A percentile compares a stretch with the other conserved stretches of the same genome.
Evolutionary conservation across 352 stramenopile genomes (phyloP).

Genomic region (Pythium angustatum): DNA sequence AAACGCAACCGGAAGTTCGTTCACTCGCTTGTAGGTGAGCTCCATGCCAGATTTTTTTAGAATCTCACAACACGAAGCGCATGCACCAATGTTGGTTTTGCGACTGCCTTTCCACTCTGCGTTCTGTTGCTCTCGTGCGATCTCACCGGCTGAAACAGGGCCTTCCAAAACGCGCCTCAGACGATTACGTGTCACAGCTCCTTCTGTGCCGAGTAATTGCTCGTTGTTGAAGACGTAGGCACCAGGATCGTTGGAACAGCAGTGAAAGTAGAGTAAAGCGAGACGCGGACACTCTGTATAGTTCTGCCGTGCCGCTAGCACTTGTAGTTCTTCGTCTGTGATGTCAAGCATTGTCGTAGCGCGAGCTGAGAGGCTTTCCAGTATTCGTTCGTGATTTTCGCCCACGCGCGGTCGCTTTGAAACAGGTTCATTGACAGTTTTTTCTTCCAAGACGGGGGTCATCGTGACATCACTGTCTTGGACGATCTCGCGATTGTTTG

Average conservation of each 20-base stretch:
- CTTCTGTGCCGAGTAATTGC: neutral
- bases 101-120: too few relatives aligned
- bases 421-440: too few relatives aligned
- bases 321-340: neutral
- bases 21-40: too few relatives aligned
- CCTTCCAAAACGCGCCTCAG: neutral
- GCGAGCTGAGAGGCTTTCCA: too few relatives aligned
- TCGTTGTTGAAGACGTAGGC: constrained; percentile 2
- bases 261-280: neutral
- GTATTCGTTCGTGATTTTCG: too few relatives aligned
- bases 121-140: neutral
- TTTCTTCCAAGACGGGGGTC: too few relatives aligned
- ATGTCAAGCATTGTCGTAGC: neutral
- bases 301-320: neutral
- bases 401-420: too few relatives aligned
- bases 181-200: neutral
- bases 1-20: too few relatives aligned
- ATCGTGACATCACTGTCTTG: too few relatives aligned
- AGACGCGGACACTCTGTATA: neutral
- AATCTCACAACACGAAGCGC: constrained; percentile 6
- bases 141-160: neutral
- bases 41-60: neutral
- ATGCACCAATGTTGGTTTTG: neutral
- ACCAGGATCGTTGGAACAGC: neutral
- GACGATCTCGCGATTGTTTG: too few relatives aligned